Conservation (phyloP, 2,329 filamentous ascomycete genomes). For the Xylaria sp. region DNA sequence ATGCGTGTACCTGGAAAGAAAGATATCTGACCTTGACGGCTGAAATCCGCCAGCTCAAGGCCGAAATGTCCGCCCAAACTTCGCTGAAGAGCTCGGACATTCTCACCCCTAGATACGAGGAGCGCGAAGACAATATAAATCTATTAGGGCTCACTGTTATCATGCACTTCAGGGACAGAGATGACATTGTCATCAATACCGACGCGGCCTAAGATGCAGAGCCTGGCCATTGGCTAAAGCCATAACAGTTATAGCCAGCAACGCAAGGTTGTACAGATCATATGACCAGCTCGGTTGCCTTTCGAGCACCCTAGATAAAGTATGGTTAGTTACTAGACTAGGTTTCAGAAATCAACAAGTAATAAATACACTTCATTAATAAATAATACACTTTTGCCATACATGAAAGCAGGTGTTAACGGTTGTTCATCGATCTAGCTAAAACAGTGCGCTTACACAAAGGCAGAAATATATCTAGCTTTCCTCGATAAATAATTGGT, state of each 20-base stretch:
- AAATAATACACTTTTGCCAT: neutral
- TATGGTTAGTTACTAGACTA: neutral
- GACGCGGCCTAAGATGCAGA: slow-evolving; percentile 44
- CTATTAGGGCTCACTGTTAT: slow-evolving; percentile 58
- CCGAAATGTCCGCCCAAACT: slow-evolving; percentile 41
- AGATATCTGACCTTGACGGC: slow-evolving; percentile 48
- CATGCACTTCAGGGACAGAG: slow-evolving; percentile 55
- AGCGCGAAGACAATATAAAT: slow-evolving; percentile 46
- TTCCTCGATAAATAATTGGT: too few relatives aligned
- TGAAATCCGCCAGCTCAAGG: slow-evolving; percentile 50
- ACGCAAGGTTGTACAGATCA: too few relatives aligned
- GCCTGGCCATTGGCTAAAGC: neutral
- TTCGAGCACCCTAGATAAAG: too few relatives aligned
- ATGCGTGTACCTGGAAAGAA: slow-evolving; percentile 51
- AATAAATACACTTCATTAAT: slow-evolving; percentile 3
- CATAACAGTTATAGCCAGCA: too few relatives aligned
- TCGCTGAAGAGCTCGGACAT: slow-evolving; percentile 25
- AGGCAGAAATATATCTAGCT: too few relatives aligned
- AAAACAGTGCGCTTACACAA: too few relatives aligned
- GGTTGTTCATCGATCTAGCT: too few relatives aligned
- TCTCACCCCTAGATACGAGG: slow-evolving; percentile 31
- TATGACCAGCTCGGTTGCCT: too few relatives aligned
- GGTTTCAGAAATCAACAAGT: neutral
- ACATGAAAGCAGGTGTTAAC: neutral
- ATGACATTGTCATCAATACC: slow-evolving; percentile 59